Base-by-base conservation (phyloP, 2,329 filamentous ascomycete genomes). In the Bipolaris cookei region DNA sequence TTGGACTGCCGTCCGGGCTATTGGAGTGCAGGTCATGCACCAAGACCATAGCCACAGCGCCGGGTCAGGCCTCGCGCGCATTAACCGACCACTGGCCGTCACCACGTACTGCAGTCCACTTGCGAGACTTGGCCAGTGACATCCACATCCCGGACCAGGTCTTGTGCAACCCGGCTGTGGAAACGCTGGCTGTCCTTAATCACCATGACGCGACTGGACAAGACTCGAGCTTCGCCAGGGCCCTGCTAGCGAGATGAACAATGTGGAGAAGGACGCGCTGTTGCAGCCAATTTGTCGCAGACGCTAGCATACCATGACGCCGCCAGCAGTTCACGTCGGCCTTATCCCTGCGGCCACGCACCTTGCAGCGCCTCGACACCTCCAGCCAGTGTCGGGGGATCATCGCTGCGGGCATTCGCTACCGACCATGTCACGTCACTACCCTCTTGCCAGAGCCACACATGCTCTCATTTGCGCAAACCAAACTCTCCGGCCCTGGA, bases 241-340 rank as follows among this genome's bases (percentile, higher is more conserved):
- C 60, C 60, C 39, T 41, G 50, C 68, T 73, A 75, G 72, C 74
- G 74, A 76, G 63, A 76, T 76, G 72, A 76, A 67, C 62, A 61
- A 50, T 72, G 72, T 73, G 72, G 71, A 75, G 70, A 71, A 72
- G 70, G 71, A 71, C 68, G 65, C 67, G 64, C 60, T 51, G 55
- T 61, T 54, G 67, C 65, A 64, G 69, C 65, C 66, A 65, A 63
- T 61, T 68, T 63, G 70, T 72, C 68, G 69, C 70, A 73, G 71
- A 48, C 32, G 52, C 61, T 45, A 54, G 54, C 49, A 57, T 57
- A 51, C 56, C 54, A 62, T 64, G 63, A 59, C 63, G 58, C 59
- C 64, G 59, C 58, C 58, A 62, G 59, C 59, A 63, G 47, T 59
- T 56, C 56, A 46, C 54, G 55, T 61, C 61, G 51, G 56, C 57